A percentile compares a stretch with the other conserved stretches of the same genome.
Conservation (phyloP, 768 basidiomycete genomes). For the Psilocybe tampanensis region DNA sequence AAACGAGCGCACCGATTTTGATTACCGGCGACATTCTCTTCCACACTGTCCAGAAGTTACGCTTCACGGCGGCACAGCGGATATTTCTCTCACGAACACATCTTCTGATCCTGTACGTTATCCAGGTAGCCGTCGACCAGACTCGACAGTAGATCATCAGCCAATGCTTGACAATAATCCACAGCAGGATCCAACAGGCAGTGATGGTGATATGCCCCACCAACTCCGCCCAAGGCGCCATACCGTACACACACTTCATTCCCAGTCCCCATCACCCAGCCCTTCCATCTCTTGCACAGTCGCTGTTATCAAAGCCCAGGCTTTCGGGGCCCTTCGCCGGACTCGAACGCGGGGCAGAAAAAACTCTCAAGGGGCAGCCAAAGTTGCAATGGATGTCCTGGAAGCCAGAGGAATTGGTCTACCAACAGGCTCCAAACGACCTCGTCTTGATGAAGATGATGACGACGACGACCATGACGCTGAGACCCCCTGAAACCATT, state of each 20-base stretch:
- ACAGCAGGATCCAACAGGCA: conserved; percentile 55
- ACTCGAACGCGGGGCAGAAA: conserved; percentile 76
- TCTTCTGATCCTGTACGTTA: conserved; percentile 62
- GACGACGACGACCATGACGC: conserved; percentile 54
- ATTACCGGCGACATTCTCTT: conserved; percentile 61
- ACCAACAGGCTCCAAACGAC: conserved; percentile 45
- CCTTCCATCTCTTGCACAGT: conserved; percentile 72
- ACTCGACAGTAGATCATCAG: conserved; percentile 47
- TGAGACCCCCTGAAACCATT: conserved; percentile 18
- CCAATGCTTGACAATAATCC: conserved; percentile 51
- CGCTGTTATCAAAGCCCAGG: conserved; percentile 89
- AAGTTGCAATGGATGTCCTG: conserved; percentile 80
- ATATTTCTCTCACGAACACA: conserved; percentile 59
- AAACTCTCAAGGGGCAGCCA: conserved; percentile 67
- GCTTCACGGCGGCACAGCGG: conserved; percentile 73
- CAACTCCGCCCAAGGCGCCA: conserved; percentile 52
- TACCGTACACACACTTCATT: conserved; percentile 43
- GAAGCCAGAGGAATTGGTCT: conserved; percentile 73
- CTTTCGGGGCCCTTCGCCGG: conserved; percentile 82
- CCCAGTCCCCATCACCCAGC: conserved; percentile 51
- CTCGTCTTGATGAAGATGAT: conserved; percentile 58
- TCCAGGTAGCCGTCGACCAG: conserved; percentile 53
- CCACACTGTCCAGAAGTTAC: conserved; percentile 62
- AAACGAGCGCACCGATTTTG: conserved; percentile 65
- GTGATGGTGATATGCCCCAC: conserved; percentile 53